phyloP scores from a whole-genome alignment of 306 rosid genomes.

The Casuarina glauca region DNA sequence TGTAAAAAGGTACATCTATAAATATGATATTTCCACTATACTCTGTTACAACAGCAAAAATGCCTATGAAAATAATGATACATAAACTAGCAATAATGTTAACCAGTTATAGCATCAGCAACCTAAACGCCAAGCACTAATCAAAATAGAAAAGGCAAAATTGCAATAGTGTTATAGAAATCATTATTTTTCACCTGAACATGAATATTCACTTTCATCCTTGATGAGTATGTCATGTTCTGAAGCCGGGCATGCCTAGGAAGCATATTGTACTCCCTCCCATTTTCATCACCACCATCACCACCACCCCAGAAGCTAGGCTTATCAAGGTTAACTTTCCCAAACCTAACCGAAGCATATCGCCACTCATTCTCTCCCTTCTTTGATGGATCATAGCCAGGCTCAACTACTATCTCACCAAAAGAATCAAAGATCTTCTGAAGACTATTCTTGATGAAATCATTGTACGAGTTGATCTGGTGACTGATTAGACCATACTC shows the following conservation, averaged over 20 bases:
- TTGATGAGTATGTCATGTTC: slow-evolving; percentile 86
- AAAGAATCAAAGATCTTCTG: slow-evolving; percentile 62
- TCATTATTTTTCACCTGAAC: slow-evolving; percentile 54
- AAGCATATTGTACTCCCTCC: slow-evolving; percentile 61
- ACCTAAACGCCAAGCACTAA: background rate
- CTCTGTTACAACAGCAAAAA: background rate
- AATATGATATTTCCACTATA: background rate
- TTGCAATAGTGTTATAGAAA: background rate
- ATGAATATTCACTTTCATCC: slow-evolving; percentile 52
- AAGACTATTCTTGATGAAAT: slow-evolving; percentile 50
- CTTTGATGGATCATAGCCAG: slow-evolving; percentile 85
- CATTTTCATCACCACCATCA: slow-evolving; percentile 49
- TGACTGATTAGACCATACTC: slow-evolving; percentile 83
- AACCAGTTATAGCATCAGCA: background rate
- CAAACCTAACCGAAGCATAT: slow-evolving; percentile 69
- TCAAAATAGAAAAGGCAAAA: background rate
- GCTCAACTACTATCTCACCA: slow-evolving; percentile 67
- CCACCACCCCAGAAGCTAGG: slow-evolving; percentile 87
- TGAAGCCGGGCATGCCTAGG: slow-evolving; percentile 92
- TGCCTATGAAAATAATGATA: background rate
- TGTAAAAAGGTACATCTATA: background rate
- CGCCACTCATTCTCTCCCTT: slow-evolving; percentile 73
- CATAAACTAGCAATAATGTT: background rate
- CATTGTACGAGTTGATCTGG: slow-evolving; percentile 79
- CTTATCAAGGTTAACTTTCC: slow-evolving; percentile 59